Percentiles rank a stretch among this genome's conserved stretches.
These are phyloP conservation scores for Trichomonas vaginalis DNA, from an alignment of 208 protist species.

Conservation along the genomic window DNA sequence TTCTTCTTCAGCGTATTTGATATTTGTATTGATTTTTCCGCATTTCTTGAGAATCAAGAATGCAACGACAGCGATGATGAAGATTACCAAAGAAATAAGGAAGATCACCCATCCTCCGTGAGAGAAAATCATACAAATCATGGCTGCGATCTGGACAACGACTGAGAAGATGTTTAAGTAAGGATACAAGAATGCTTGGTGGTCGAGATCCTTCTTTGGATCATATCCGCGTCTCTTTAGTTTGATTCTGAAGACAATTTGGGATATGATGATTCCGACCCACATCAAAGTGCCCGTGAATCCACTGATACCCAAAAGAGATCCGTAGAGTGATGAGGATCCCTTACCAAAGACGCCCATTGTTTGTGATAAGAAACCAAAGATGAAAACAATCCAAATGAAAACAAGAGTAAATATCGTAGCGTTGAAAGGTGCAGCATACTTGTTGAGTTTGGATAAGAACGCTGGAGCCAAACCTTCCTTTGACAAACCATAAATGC, in stretches of 20 bases:
- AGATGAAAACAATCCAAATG: neutral
- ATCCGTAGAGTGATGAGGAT: neutral
- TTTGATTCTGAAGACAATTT: neutral
- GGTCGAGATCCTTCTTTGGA: neutral
- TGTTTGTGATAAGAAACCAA: neutral
- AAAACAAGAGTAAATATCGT: neutral
- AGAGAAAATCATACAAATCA: neutral
- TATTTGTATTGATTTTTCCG: neutral
- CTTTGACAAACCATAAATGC: neutral
- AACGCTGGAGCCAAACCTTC: neutral
- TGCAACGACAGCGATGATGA: neutral
- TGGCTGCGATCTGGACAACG: neutral
- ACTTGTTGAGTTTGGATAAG: neutral
- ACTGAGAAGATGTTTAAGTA: neutral
- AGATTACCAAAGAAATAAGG: neutral
- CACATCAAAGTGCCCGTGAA: neutral
- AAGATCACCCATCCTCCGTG: neutral
- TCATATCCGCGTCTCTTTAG: neutral
- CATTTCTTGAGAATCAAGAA: neutral
- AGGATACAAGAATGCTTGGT: neutral
- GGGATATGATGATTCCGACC: neutral
- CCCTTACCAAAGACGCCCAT: neutral
- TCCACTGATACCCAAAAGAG: neutral
- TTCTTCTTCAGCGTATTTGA: neutral
- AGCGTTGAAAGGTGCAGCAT: neutral